Evolutionary conservation across 2,329 filamentous ascomycete genomes (phyloP).

Genomic region (Verticillium isaacii): DNA sequence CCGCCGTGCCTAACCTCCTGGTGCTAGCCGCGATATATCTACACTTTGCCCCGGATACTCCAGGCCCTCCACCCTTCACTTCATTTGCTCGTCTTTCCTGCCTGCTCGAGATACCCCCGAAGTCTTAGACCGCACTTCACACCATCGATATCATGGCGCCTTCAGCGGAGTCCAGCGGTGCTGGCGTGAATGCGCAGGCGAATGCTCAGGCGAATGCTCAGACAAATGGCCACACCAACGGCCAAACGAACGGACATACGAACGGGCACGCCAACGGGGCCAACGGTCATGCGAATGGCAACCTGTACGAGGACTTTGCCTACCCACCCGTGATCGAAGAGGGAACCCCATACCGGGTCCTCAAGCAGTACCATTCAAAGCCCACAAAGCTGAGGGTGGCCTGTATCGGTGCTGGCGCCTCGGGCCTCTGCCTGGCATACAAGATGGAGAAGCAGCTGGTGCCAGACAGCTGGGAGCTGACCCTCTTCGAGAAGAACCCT

Average conservation of each 20-base stretch:
- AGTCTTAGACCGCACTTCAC: background rate
- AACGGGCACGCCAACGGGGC: constrained; percentile 1
- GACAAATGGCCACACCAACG: background rate
- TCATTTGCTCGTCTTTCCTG: background rate
- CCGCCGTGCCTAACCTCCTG: background rate
- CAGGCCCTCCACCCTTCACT: background rate
- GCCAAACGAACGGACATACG: constrained; percentile 1
- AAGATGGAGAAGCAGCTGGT: constrained; percentile 24
- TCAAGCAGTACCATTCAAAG: constrained; percentile 28
- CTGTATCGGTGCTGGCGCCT: constrained; percentile 23
- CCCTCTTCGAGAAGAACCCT: constrained; percentile 26
- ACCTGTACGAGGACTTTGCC: constrained; percentile 11
- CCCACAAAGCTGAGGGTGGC: constrained; percentile 25
- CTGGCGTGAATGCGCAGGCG: constrained; percentile 6
- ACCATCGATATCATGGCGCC: constrained; percentile 4
- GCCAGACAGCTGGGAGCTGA: constrained; percentile 21
- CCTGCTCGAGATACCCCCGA: background rate
- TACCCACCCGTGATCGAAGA: constrained; percentile 19
- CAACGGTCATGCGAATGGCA: background rate
- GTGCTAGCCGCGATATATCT: background rate
- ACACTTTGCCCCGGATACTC: background rate
- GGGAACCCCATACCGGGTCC: constrained; percentile 19
- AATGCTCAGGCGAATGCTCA: background rate
- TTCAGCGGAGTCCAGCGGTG: constrained; percentile 4
- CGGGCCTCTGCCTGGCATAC: constrained; percentile 21